Evolutionary conservation across 2,329 filamentous ascomycete genomes (phyloP).

Genomic region (Aplosporella prunicola): DNA sequence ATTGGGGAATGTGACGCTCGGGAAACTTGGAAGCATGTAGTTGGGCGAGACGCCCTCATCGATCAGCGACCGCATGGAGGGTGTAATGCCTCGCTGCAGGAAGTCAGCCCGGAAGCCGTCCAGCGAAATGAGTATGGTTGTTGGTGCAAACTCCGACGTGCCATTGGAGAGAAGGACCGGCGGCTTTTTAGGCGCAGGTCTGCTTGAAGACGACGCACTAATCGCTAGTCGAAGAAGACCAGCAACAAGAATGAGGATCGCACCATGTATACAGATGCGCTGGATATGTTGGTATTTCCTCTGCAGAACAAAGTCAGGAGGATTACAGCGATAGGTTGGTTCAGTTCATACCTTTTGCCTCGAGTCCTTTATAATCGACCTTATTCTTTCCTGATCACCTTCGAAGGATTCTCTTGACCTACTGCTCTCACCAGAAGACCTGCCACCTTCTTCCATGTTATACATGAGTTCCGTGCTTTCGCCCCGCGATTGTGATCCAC

Average conservation of each 20-base stretch:
- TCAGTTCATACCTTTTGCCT: constrained; percentile 10
- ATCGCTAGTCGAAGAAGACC: constrained; percentile 47
- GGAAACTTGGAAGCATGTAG: constrained; percentile 92
- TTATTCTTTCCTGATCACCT: constrained; percentile 42
- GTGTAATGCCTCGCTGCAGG: constrained; percentile 71
- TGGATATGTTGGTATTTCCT: constrained; percentile 14
- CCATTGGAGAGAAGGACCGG: constrained; percentile 66
- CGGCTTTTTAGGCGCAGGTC: constrained; percentile 6
- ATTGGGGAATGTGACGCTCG: constrained; percentile 89
- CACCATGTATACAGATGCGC: too few species aligned
- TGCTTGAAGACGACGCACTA: constrained; percentile 38
- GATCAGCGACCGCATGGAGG: constrained; percentile 68
- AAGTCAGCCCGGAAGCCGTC: constrained; percentile 97
- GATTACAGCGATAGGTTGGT: constrained; percentile 15
- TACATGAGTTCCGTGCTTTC: constrained; percentile 75
- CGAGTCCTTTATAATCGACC: too few species aligned
- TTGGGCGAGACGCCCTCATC: constrained; percentile 76
- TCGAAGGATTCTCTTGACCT: constrained; percentile 31
- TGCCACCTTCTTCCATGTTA: constrained; percentile 76
- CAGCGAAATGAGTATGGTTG: constrained; percentile 85
- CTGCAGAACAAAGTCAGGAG: constrained; percentile 5
- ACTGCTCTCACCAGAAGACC: constrained; percentile 50
- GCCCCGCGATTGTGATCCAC: constrained; percentile 41
- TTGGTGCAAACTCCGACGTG: constrained; percentile 79
- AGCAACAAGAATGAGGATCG: constrained; percentile 50